Conservation (phyloP, 106 monocot species). For the Amphibolis antarctica region DNA sequence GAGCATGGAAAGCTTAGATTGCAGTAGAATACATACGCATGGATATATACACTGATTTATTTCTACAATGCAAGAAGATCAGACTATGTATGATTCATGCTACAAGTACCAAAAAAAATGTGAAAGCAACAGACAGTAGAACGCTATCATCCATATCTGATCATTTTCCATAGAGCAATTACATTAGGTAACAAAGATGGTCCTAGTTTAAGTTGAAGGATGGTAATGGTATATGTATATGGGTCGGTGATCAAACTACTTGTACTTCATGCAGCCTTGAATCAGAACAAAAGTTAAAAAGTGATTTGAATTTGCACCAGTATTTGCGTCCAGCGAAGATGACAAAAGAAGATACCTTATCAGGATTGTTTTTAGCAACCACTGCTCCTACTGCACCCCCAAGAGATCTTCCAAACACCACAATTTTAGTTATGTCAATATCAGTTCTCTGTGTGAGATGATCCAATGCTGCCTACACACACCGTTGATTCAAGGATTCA, state of each 20-base stretch:
- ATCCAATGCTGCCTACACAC: slow-evolving; percentile 72
- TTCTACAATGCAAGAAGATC: neutral
- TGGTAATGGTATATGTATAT: too few species aligned
- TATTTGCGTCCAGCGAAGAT: neutral
- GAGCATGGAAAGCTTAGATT: too few species aligned
- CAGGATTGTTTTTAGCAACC: slow-evolving; percentile 76
- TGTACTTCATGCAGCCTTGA: too few species aligned
- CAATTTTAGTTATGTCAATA: slow-evolving; percentile 72
- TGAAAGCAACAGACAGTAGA: neutral
- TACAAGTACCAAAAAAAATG: neutral
- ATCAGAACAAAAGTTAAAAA: too few species aligned
- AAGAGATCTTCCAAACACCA: slow-evolving; percentile 86
- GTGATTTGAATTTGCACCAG: too few species aligned
- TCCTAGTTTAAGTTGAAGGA: too few species aligned
- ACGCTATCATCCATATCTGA: too few species aligned
- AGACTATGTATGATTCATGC: neutral
- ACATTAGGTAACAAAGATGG: too few species aligned
- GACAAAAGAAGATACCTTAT: slow-evolving; percentile 42
- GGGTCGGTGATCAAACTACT: too few species aligned
- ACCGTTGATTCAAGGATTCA: neutral
- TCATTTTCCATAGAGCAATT: too few species aligned
- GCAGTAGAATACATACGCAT: too few species aligned
- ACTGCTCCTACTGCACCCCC: slow-evolving; percentile 84
- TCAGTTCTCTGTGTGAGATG: slow-evolving; percentile 61
- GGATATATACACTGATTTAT: too few species aligned